Percentiles rank a stretch among this genome's conserved stretches.
These are phyloP conservation scores for Plasmodium blacklocki DNA, from an alignment of 169 alveolate species.

Conservation along the genomic window DNA sequence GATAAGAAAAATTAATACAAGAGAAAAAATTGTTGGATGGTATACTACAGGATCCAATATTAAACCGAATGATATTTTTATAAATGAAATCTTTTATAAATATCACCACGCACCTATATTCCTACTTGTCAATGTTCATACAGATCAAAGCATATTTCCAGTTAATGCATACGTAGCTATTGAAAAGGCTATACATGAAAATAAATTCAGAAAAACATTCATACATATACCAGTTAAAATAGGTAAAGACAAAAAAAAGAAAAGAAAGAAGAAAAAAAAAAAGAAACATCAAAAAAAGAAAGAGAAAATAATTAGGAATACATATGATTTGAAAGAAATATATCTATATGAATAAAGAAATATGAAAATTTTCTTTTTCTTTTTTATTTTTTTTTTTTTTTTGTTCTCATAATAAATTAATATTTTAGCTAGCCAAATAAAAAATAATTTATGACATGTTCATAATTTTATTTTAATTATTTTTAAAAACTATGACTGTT, in stretches of 20 bases:
- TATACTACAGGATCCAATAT: slow-evolving; percentile 98
- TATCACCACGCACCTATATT: slow-evolving; percentile 96
- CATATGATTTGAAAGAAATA: too few species aligned
- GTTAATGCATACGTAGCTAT: slow-evolving; percentile 95
- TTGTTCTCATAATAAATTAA: background rate
- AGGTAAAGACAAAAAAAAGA: slow-evolving; percentile 77
- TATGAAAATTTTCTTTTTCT: background rate
- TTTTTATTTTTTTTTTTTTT: slow-evolving; percentile 1
- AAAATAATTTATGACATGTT: too few species aligned
- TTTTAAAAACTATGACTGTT: too few species aligned
- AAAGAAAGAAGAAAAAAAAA: slow-evolving; percentile 17
- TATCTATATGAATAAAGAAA: too few species aligned
- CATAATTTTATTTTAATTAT: too few species aligned
- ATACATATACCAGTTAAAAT: slow-evolving; percentile 94
- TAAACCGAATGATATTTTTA: slow-evolving; percentile 97
- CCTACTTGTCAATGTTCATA: slow-evolving; percentile 93
- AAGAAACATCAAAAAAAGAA: background rate
- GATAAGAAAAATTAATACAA: slow-evolving; percentile 96
- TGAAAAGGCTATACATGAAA: slow-evolving; percentile 96
- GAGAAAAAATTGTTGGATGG: slow-evolving; percentile 99
- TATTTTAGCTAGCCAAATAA: too few species aligned
- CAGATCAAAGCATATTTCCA: slow-evolving; percentile 88
- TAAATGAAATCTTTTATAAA: slow-evolving; percentile 96
- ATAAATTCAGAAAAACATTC: slow-evolving; percentile 93
- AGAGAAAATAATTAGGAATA: background rate